Conservation (phyloP, 768 basidiomycete species). For the Serendipita sp. region DNA sequence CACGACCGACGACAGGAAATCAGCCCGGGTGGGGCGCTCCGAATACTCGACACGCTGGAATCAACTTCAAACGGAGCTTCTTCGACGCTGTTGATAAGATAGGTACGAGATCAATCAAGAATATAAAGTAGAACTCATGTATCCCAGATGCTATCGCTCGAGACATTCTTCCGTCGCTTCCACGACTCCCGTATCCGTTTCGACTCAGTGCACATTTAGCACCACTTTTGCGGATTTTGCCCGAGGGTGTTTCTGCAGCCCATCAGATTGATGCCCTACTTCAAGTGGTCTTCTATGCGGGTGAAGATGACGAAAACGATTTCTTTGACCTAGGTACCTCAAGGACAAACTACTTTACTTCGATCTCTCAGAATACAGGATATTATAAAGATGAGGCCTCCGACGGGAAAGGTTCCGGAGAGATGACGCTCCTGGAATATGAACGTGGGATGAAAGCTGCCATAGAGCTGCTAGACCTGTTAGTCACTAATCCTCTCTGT, state of each 20-base stretch:
- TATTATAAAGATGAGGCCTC: no score
- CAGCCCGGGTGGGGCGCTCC: constrained; percentile 68
- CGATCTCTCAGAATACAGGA: neutral
- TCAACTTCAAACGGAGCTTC: constrained; percentile 51
- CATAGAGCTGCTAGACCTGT: constrained; percentile 47
- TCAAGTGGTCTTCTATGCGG: constrained; percentile 21
- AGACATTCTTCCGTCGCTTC: constrained; percentile 56
- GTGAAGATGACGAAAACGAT: constrained; percentile 37
- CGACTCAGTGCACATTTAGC: constrained; percentile 46
- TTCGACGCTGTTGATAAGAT: constrained; percentile 55
- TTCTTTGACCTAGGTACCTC: constrained; percentile 59
- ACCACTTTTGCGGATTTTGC: constrained; percentile 66
- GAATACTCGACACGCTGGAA: constrained; percentile 43
- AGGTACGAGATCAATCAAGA: constrained; percentile 25
- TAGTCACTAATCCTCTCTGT: no score
- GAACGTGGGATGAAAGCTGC: constrained; percentile 45
- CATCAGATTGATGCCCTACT: constrained; percentile 43
- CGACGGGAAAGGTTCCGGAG: constrained; percentile 16
- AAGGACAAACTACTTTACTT: constrained; percentile 25
- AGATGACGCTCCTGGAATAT: constrained; percentile 55
- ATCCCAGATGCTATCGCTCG: constrained; percentile 50
- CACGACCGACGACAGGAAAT: constrained; percentile 45
- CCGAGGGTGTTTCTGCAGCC: constrained; percentile 15
- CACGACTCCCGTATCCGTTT: constrained; percentile 17
- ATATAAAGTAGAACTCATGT: neutral